These are phyloP conservation scores for Cladosporium austrohemisphaericum DNA, from an alignment of 2,329 filamentous ascomycete genomes.

Conservation along the genomic window DNA sequence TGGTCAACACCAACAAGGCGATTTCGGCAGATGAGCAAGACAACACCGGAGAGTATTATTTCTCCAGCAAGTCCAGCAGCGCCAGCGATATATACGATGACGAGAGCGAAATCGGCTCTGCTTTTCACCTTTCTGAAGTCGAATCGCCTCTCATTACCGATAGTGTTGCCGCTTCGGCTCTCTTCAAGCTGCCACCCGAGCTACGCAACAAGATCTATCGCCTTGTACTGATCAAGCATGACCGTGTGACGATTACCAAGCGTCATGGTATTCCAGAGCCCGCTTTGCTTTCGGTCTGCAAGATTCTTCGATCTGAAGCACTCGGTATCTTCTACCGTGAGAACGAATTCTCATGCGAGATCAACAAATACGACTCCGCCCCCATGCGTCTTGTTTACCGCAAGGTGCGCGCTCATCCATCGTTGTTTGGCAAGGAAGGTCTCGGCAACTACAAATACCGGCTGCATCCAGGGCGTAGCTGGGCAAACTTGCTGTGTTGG, in stretches of 20 bases:
- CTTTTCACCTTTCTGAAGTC: too few species aligned
- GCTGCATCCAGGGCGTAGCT: too few species aligned
- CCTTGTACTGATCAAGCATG: background rate
- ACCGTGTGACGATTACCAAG: background rate
- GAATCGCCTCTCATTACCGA: background rate
- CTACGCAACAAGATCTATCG: constrained; percentile 1
- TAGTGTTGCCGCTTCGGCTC: background rate
- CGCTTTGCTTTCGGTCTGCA: background rate
- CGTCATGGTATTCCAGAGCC: background rate
- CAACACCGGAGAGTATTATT: too few species aligned
- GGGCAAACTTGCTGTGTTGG: too few species aligned
- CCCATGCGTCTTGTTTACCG: background rate
- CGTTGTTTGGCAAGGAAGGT: too few species aligned
- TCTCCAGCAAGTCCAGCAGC: too few species aligned
- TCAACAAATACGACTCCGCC: background rate
- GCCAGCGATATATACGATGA: too few species aligned
- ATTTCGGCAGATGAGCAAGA: too few species aligned
- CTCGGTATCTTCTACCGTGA: background rate
- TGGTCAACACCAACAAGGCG: too few species aligned
- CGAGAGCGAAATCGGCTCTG: too few species aligned
- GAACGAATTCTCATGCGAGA: background rate
- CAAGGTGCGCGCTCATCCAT: too few species aligned
- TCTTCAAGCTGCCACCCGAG: constrained; percentile 1
- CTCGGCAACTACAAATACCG: too few species aligned
- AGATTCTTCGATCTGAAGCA: background rate